Conservation (phyloP, 129 eudicot species). For the Lactuca sativa region DNA sequence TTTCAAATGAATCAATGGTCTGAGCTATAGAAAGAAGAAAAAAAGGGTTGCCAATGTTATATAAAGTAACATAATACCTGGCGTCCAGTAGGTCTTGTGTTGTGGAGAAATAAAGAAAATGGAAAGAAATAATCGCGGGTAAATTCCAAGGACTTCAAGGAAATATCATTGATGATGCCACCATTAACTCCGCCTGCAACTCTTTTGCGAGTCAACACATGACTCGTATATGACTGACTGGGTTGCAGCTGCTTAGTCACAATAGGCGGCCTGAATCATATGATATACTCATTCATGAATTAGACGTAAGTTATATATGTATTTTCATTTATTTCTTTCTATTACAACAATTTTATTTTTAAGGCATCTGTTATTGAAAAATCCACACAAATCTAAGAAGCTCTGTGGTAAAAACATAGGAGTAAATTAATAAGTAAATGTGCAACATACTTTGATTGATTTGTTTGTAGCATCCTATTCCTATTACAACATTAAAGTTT, state of each 20-base stretch:
- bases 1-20: neutral
- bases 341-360: neutral
- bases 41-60: neutral
- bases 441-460: too few relatives aligned
- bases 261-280: slow-evolving; percentile 48
- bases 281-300: slow-evolving; percentile 5
- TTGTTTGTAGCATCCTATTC: too few relatives aligned
- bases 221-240: slow-evolving; percentile 49
- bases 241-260: slow-evolving; percentile 44
- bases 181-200: slow-evolving; percentile 73
- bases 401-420: neutral
- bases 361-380: too few relatives aligned
- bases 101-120: slow-evolving; percentile 70
- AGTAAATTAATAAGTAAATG: too few relatives aligned
- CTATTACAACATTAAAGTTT: too few relatives aligned
- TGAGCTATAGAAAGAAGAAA: neutral
- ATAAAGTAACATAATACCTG: slow-evolving; percentile 53
- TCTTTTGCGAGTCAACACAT: slow-evolving; percentile 60
- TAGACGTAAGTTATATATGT: neutral
- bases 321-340: neutral
- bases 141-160: slow-evolving; percentile 64
- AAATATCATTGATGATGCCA: slow-evolving; percentile 62
- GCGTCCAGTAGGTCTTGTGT: slow-evolving; percentile 80
- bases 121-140: slow-evolving; percentile 67
- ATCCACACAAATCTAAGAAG: neutral